Evolutionary conservation across 768 basidiomycete genomes (phyloP), one percentile per base, ranked within the genome.

Genomic region (Boletus rubescentipes): DNA sequence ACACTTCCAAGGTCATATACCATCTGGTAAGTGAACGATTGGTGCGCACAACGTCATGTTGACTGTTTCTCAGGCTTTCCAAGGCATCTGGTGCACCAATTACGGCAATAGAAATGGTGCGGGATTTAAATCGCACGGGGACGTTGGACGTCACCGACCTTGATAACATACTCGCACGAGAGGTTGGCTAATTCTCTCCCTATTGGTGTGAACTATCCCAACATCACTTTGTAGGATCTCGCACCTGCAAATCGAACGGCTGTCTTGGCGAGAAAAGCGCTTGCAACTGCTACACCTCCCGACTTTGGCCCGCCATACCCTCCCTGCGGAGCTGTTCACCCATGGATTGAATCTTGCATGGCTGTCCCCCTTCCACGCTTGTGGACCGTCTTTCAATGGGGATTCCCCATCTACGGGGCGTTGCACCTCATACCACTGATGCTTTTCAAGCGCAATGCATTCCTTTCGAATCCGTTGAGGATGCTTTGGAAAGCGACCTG

Each of bases 341-440:
- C 95, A 7, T 80, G 78, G 73, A 60, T 75, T 7, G 78, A 83
- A 40, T 77, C 75, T 2, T 87, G 85, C 61, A 58, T 68, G 14
- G 60, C 68, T 2, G 77, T 82, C 58, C 67, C 74, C 68, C 31
- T 79, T 30, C 63, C 65, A 36, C 85, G 93, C 29, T 89, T 94
- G 71, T 79, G 87, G 60, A 75, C 81, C 16, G 93, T 97, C 7
- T 89, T 87, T 68, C 83, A 81, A 72, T 95, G 82, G 89, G 93
- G 90, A 73, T 68, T 89, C 40, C 88, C 85, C 4, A 82, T 87
- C 37, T 98, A 98, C 62, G 87, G 91, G 20, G 93, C 92, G 0
- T 72, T 98, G 31, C 96, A 98, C 68, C 80, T 97, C 54, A 82
- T 97, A 29, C 95, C 96, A 2, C 79, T 87, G 43, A 73, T 98